Percentiles rank a stretch among this genome's conserved stretches.
These are phyloP conservation scores for Aspergillus sergii DNA, from an alignment of 2,329 filamentous ascomycete genomes.

Conservation along the genomic window DNA sequence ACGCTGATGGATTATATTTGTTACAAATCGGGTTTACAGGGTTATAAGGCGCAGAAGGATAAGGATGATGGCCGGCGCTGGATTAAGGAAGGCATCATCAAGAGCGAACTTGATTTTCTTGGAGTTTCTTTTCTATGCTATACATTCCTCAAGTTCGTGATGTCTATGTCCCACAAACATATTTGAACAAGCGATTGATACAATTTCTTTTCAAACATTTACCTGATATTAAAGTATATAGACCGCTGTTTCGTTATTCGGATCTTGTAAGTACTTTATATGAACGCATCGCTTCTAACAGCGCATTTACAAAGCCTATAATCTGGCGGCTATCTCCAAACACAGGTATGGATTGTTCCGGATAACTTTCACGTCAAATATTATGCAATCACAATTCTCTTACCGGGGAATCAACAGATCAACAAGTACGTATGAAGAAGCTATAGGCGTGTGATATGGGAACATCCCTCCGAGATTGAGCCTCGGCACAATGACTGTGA, in stretches of 20 bases:
- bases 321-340: neutral
- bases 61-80: slow-evolving; percentile 1
- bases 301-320: neutral
- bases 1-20: neutral
- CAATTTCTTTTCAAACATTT: neutral
- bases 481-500: neutral
- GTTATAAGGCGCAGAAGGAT: neutral
- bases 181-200: neutral
- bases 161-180: neutral
- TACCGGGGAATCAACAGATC: neutral
- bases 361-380: neutral
- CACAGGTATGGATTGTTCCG: neutral
- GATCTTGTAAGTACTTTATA: neutral
- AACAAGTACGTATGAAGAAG: neutral
- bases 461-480: neutral
- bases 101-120: neutral
- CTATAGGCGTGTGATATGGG: neutral
- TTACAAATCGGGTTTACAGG: neutral
- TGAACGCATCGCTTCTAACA: neutral
- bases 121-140: neutral
- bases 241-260: neutral
- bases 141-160: neutral
- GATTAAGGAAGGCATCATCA: neutral
- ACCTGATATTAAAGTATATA: neutral
- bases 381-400: neutral